Conservation (phyloP, 257 asterid species). For the Solanum appendiculatum region DNA sequence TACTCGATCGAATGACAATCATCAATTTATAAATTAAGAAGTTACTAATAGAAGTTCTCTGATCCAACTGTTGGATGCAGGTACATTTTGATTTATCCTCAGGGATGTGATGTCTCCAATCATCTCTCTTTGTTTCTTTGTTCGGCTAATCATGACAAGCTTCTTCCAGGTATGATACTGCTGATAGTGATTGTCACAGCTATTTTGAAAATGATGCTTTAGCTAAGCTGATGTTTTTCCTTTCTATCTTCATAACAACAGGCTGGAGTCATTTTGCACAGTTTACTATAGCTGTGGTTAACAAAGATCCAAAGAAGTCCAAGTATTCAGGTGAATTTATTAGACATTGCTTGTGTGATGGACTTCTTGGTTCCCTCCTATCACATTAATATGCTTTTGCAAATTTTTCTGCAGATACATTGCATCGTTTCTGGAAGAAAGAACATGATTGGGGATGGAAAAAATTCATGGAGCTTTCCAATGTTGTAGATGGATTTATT, state of each 20-base stretch:
- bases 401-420: constrained; percentile 44
- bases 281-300: constrained; percentile 86
- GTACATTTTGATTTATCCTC: constrained; percentile 91
- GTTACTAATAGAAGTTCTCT: not conserved
- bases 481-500: constrained; percentile 73
- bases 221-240: not conserved
- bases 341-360: not conserved
- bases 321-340: constrained; percentile 65
- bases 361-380: not conserved
- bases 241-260: constrained; percentile 9
- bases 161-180: constrained; percentile 65
- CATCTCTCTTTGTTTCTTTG: constrained; percentile 94
- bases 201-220: not conserved
- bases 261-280: constrained; percentile 99
- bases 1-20: not conserved
- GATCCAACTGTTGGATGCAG: constrained; percentile 34
- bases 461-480: constrained; percentile 92
- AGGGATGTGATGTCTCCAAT: constrained; percentile 90
- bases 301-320: constrained; percentile 88
- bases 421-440: constrained; percentile 90
- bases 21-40: not conserved
- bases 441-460: constrained; percentile 99
- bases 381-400: not conserved
- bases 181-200: not conserved
- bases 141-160: constrained; percentile 91